Conservation (phyloP, 2,329 filamentous ascomycete genomes). For the Helotiales sp. region DNA sequence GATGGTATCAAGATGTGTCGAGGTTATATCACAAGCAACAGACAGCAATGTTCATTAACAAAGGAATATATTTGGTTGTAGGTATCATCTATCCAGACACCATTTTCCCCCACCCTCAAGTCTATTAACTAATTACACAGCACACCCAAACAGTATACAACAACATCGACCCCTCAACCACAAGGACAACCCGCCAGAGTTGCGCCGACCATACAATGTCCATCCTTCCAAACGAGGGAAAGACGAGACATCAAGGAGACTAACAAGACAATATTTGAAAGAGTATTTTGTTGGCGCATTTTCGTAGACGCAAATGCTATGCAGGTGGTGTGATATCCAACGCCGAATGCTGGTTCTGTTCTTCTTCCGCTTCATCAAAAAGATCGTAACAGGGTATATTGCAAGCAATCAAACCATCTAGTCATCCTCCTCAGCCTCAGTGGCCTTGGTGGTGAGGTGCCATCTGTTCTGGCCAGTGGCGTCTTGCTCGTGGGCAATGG, state of each 20-base stretch:
- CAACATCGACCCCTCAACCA: no score
- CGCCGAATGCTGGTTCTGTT: not conserved
- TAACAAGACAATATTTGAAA: not conserved
- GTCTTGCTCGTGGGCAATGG: constrained; percentile 57
- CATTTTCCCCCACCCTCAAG: no score
- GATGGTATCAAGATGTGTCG: no score
- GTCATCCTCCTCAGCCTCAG: constrained; percentile 36
- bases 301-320: constrained; percentile 1
- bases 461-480: constrained; percentile 38
- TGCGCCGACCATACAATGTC: no score
- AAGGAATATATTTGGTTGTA: no score
- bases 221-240: not conserved
- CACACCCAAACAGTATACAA: no score
- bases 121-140: no score
- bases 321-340: not conserved
- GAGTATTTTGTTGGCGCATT: not conserved
- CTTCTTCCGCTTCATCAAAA: not conserved
- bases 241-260: not conserved
- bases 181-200: no score
- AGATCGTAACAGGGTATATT: not conserved
- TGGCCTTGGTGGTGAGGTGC: constrained; percentile 30
- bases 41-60: no score
- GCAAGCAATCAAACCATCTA: constrained; percentile 20
- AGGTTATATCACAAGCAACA: no score
- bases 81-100: no score